Base-by-base conservation (phyloP, 768 basidiomycete species). In the Tylopilus sp. region DNA sequence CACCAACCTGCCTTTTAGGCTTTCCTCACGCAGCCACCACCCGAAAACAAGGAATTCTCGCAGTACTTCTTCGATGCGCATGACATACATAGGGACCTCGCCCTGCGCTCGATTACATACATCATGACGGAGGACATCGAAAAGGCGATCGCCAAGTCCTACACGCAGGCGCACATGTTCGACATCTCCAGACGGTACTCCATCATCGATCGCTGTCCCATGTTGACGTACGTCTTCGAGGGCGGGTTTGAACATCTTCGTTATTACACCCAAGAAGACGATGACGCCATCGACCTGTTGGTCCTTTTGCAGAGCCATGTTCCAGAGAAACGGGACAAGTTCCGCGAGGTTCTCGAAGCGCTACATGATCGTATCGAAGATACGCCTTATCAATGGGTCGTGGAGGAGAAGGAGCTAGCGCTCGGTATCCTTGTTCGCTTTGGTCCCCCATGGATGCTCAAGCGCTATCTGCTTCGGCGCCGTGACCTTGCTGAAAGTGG, bases 211-310 rank as follows among this genome's bases (percentile, higher is more conserved):
- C 57, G 56, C 16, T 64, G 59, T 42, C 65, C 63, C 50, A 63
- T 68, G 66, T 41, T 67, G 41, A 61, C 57, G 6, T 67, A 66
- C 36, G 65, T 67, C 43, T 59, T 67, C 33, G 66, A 67, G 1
- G 61, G 63, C 42, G 65, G 65, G 22, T 52, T 67, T 22, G 66
- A 67, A 24, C 59, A 67, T 37, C 62, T 68, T 51, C 50, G 53
- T 4, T 45, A 66, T 36, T 68, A 66, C 38, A 53, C 52, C 17
- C 51, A 57, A n/a, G 65, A 67, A 42, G 66, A 68, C 36, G 61
- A 68, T 7, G 57, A 58, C 22, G 65, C 52, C 25, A 63, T 66
- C 46, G 54, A 67, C 22, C 40, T 66, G 44, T 38, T 68, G 52
- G 38, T 57, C 12, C 41, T 43, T 6, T 40, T 67, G 16, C 57